Evolutionary conservation across 192 early-diverging fungal genomes (phyloP).

Genomic region (Coemansia sp.): DNA sequence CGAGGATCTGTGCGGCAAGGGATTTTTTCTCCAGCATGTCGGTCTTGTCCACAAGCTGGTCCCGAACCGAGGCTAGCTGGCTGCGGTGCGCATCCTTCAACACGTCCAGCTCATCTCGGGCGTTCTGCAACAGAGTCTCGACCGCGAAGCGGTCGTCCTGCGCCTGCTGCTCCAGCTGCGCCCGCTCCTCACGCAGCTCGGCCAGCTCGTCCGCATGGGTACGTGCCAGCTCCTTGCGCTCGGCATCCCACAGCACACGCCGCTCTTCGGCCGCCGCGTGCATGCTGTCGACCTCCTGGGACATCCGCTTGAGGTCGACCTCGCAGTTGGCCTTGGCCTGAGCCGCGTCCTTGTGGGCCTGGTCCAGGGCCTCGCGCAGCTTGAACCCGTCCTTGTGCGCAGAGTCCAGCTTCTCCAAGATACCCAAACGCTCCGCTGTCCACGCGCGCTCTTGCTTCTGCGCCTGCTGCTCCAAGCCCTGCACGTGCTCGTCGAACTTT

Average conservation of each 20-base stretch:
- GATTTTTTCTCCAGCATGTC: conserved; percentile 6
- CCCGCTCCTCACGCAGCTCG: conserved; percentile 16
- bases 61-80: background rate
- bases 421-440: conserved; percentile 20
- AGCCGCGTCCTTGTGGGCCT: conserved; percentile 17
- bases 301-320: conserved; percentile 24
- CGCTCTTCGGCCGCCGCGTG: conserved; percentile 6
- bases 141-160: conserved; percentile 15
- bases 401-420: conserved; percentile 37
- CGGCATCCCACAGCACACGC: conserved; percentile 9
- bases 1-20: background rate
- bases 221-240: conserved; percentile 18
- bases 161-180: conserved; percentile 15
- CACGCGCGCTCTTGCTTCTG: conserved; percentile 21
- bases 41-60: background rate
- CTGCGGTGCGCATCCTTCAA: conserved; percentile 1
- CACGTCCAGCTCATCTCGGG: conserved; percentile 5
- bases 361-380: conserved; percentile 37
- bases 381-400: conserved; percentile 44
- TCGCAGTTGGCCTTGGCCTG: conserved; percentile 26
- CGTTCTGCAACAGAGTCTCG: conserved; percentile 13
- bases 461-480: conserved; percentile 9
- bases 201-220: conserved; percentile 13
- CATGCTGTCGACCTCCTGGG: conserved; percentile 12
- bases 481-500: conserved; percentile 3